Evolutionary conservation across 129 eudicot genomes (phyloP).

Genomic region (Erigeron canadensis): DNA sequence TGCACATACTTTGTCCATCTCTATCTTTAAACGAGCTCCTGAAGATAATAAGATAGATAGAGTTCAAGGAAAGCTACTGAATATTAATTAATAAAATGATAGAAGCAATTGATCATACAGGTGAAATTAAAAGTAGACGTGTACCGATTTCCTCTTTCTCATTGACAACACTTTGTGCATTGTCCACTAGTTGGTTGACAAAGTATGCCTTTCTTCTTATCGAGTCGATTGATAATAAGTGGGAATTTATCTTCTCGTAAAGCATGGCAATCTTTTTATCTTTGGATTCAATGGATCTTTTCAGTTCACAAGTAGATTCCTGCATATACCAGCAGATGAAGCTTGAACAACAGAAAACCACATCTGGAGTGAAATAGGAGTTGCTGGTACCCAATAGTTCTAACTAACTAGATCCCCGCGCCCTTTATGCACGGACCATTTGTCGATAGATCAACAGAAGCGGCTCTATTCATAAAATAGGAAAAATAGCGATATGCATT

Average conservation of each 20-base stretch:
- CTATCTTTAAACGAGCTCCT: slow-evolving; percentile 48
- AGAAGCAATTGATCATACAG: slow-evolving; percentile 24
- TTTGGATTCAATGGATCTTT: slow-evolving; percentile 51
- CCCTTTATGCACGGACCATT: slow-evolving; percentile 2
- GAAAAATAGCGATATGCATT: slow-evolving; percentile 3
- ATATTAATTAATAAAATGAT: slow-evolving; percentile 9
- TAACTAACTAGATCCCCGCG: slow-evolving; percentile 5
- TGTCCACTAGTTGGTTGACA: slow-evolving; percentile 47
- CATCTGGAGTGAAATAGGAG: slow-evolving; percentile 12
- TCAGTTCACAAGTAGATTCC: slow-evolving; percentile 66
- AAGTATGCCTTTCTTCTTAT: slow-evolving; percentile 54
- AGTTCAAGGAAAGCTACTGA: background rate
- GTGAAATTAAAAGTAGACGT: slow-evolving; percentile 31
- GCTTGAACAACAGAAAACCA: slow-evolving; percentile 10
- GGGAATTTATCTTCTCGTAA: slow-evolving; percentile 54
- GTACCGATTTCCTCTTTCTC: slow-evolving; percentile 69
- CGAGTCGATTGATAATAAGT: slow-evolving; percentile 30
- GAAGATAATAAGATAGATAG: slow-evolving; percentile 14
- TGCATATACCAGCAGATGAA: slow-evolving; percentile 31
- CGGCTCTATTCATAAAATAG: slow-evolving; percentile 1
- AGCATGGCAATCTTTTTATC: slow-evolving; percentile 50
- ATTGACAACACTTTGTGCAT: slow-evolving; percentile 38
- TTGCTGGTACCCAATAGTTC: background rate
- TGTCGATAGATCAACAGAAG: slow-evolving; percentile 15
- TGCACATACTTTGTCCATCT: slow-evolving; percentile 48